Percentiles rank a stretch among this genome's conserved stretches.
phyloP scores from a whole-genome alignment of 169 alveolate species.

The Plasmodium berghei region DNA sequence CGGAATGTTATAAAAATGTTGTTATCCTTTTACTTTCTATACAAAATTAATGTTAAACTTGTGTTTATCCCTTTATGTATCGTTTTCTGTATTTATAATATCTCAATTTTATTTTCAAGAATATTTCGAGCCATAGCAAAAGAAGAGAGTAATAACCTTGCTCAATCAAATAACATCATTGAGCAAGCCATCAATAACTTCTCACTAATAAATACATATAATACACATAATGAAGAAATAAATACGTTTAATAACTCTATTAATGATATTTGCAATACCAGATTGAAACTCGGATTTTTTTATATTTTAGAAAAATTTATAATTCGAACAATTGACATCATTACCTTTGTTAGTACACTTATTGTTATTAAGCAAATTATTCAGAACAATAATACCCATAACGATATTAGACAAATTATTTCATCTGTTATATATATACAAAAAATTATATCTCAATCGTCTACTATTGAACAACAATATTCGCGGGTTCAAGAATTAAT shows the following conservation, averaged over 20 bases:
- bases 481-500: slow-evolving; percentile 70
- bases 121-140: slow-evolving; percentile 55
- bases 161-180: slow-evolving; percentile 44
- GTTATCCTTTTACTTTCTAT: slow-evolving; percentile 62
- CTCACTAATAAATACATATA: slow-evolving; percentile 44
- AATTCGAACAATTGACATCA: slow-evolving; percentile 39
- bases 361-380: slow-evolving; percentile 30
- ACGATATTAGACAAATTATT: slow-evolving; percentile 30
- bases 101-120: slow-evolving; percentile 55
- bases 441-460: slow-evolving; percentile 58
- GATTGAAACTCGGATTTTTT: slow-evolving; percentile 65
- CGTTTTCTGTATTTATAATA: slow-evolving; percentile 43
- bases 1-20: slow-evolving; percentile 49
- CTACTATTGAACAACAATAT: slow-evolving; percentile 72
- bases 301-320: slow-evolving; percentile 43
- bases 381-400: slow-evolving; percentile 9
- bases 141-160: slow-evolving; percentile 61
- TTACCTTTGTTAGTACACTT: slow-evolving; percentile 40
- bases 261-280: slow-evolving; percentile 24
- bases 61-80: slow-evolving; percentile 51
- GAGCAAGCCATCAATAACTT: slow-evolving; percentile 38
- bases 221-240: slow-evolving; percentile 53
- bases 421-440: slow-evolving; percentile 70
- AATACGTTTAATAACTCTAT: slow-evolving; percentile 24
- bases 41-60: slow-evolving; percentile 54